A percentile compares a stretch with the other conserved stretches of the same genome.
These are phyloP conservation scores for Piper betle DNA, from an alignment of 164 flowering plant species.

Conservation along the genomic window DNA sequence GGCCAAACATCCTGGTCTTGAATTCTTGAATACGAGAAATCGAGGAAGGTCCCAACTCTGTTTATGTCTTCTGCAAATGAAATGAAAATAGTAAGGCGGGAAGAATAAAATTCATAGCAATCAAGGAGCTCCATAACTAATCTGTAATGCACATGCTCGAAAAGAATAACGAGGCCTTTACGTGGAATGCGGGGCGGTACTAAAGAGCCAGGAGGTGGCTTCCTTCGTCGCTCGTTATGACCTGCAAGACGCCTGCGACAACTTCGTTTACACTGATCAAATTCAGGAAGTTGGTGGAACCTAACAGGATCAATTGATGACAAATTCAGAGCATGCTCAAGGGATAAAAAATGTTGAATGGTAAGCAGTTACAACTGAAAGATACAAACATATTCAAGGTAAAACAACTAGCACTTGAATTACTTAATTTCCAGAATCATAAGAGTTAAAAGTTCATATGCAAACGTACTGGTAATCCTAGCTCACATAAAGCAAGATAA, in stretches of 20 bases:
- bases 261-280: constrained; percentile 93
- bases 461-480: no score
- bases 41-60: constrained; percentile 54
- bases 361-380: no score
- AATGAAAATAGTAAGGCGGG: background rate
- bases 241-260: constrained; percentile 92
- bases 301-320: constrained; percentile 21
- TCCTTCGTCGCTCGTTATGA: constrained; percentile 91
- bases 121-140: background rate
- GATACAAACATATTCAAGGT: no score
- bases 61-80: constrained; percentile 38
- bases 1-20: constrained; percentile 44
- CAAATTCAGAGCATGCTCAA: background rate
- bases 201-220: constrained; percentile 70
- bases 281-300: constrained; percentile 85
- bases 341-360: background rate
- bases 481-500: no score
- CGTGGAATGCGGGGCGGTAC: constrained; percentile 44
- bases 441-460: no score
- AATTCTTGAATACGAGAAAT: constrained; percentile 43
- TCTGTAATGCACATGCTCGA: no score
- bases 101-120: no score
- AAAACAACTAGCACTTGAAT: no score
- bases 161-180: constrained; percentile 31
- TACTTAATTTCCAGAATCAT: no score